Evolutionary conservation across 1,284 basidiomycete genomes (phyloP), one percentile per base, ranked within the genome.

Genomic region (Agaricales sp.): DNA sequence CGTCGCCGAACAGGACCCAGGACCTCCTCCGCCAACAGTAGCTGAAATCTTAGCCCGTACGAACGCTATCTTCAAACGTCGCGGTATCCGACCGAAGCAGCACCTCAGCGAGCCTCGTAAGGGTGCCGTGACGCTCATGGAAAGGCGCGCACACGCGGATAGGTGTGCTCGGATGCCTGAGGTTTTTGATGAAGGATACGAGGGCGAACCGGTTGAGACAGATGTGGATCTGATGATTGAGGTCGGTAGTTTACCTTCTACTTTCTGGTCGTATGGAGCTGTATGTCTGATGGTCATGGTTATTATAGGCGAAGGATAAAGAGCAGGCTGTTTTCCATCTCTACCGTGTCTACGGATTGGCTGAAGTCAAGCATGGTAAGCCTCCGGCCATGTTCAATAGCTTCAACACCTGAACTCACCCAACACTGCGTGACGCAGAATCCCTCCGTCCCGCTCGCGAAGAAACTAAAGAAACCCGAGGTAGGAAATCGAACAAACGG

Each of bases 241-340:
- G 67, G 76, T 68, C 51, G n/a, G 48, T 52, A 12, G 11, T n/a
- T 35, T n/a, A 26, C 54, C 54, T 14, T 12, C 47, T 13, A 61
- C 60, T 43, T 58, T 57, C 39, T 41, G 8, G 6, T n/a, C 39
- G 39, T 8, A 11, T 41, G 18, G 8, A 8, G 39, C 16, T 41
- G 18, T 47, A 62, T 59, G 20, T 51, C 51, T 48, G 47, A 45
- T 47, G 43, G 22, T 45, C 19, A 50, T 46, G 18, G 44, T 47
- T 39, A 26, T 26, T 47, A 43, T 16, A 78, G 71, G 87, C 87
- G 4, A 91, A 92, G 63, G 87, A 90, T 63, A 92, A 93, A 67
- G 92, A 95, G 64, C 92, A 95, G 62, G 92, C 91, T 4, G 92
- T 96, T 4, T 75, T 96, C 49, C 80, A 94, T 55, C 62, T 95